Evolutionary conservation across 2,329 filamentous ascomycete species (phyloP).

Genomic region (Thielaviopsis ethacetica): DNA sequence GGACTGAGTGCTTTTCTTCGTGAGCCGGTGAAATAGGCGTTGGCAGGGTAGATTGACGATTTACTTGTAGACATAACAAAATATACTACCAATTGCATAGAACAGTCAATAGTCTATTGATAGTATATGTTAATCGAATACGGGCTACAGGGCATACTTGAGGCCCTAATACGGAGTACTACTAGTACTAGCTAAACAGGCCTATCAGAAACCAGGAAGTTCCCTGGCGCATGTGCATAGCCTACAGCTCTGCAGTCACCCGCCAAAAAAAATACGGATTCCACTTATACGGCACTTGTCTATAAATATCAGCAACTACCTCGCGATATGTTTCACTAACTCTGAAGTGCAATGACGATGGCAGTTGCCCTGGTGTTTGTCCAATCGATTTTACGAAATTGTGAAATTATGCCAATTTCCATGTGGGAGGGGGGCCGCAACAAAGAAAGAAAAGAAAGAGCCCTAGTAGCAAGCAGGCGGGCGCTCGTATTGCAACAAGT

Average conservation of each 20-base stretch:
- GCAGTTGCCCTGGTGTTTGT: neutral
- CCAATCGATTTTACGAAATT: neutral
- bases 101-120: no score
- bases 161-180: no score
- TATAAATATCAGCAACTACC: neutral
- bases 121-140: no score
- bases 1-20: conserved; percentile 45
- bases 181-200: no score
- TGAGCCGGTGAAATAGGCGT: neutral
- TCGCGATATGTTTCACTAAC: neutral
- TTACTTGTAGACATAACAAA: no score
- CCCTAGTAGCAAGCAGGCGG: neutral
- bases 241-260: neutral
- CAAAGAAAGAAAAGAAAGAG: neutral
- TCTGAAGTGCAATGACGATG: neutral
- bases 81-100: no score
- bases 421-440: neutral
- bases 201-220: no score
- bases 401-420: neutral
- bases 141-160: no score
- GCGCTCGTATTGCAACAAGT: neutral
- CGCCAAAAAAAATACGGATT: neutral
- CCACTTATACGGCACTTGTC: neutral
- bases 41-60: no score
- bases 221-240: neutral